These are phyloP conservation scores for Glebionis coronaria DNA, from an alignment of 129 eudicot species.

Conservation along the genomic window DNA sequence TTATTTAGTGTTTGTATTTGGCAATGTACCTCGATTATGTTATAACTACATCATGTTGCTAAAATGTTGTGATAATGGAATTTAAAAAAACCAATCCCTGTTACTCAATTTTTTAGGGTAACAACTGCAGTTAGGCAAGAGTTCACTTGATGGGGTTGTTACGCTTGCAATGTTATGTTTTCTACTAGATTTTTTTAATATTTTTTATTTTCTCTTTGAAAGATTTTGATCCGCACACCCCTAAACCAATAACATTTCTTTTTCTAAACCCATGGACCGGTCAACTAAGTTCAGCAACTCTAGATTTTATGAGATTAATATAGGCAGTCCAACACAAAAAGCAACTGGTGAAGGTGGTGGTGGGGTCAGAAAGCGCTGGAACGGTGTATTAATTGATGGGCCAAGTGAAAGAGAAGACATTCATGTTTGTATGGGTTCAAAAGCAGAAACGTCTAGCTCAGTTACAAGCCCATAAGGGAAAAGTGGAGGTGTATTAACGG, in stretches of 20 bases:
- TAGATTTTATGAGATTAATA: too few relatives aligned
- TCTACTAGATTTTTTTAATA: too few relatives aligned
- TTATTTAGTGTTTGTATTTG: background rate
- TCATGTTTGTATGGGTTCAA: conserved; percentile 47
- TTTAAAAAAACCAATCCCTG: conserved; percentile 87
- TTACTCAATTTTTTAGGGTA: conserved; percentile 95
- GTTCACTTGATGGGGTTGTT: too few relatives aligned
- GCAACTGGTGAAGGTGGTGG: conserved; percentile 45
- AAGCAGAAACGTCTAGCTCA: conserved; percentile 46
- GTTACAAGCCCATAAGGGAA: conserved; percentile 41
- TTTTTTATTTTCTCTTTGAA: too few relatives aligned
- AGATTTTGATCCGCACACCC: too few relatives aligned
- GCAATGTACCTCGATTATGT: too few relatives aligned
- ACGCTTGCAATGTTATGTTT: too few relatives aligned
- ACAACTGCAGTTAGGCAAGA: conserved; percentile 99
- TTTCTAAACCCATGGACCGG: too few relatives aligned
- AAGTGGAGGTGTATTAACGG: too few relatives aligned
- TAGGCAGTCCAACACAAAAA: conserved; percentile 42
- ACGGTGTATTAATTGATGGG: conserved; percentile 57
- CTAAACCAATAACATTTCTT: too few relatives aligned
- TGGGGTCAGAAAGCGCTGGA: conserved; percentile 63
- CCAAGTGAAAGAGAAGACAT: conserved; percentile 50
- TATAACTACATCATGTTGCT: too few relatives aligned
- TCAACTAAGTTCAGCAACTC: too few relatives aligned
- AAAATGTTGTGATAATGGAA: conserved; percentile 1